These are phyloP conservation scores for Primulina huaijiensis DNA, from an alignment of 257 asterid genomes.

Conservation along the genomic window DNA sequence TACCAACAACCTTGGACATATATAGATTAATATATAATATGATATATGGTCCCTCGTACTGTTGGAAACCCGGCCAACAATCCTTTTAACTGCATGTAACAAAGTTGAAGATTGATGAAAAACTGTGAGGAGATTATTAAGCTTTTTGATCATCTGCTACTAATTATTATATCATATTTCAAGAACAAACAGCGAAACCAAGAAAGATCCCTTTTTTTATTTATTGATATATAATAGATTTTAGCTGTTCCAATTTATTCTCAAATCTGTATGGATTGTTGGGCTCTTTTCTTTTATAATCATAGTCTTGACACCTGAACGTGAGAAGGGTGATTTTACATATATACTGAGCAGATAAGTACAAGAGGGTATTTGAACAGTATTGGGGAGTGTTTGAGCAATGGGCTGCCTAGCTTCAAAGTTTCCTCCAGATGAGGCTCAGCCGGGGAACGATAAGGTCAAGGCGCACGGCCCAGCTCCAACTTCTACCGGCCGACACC, in stretches of 20 bases:
- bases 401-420: constrained; percentile 61
- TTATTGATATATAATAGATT: background rate
- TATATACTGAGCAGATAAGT: background rate
- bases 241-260: constrained; percentile 12
- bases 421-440: constrained; percentile 37
- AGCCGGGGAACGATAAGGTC: constrained; percentile 41
- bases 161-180: background rate
- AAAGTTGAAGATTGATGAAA: constrained; percentile 21
- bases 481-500: constrained; percentile 17
- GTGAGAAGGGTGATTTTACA: background rate
- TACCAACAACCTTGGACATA: background rate
- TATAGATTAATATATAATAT: too few species aligned
- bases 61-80: constrained; percentile 22
- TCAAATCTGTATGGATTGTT: constrained; percentile 12
- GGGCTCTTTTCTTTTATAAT: constrained; percentile 18
- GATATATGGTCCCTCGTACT: constrained; percentile 23
- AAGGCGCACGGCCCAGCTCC: constrained; percentile 25
- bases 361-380: constrained; percentile 1
- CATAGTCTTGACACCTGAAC: constrained; percentile 24
- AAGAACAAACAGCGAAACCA: constrained; percentile 8
- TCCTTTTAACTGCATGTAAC: constrained; percentile 29
- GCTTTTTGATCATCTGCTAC: constrained; percentile 12
- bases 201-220: constrained; percentile 26
- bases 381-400: constrained; percentile 14
- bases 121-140: constrained; percentile 16